Evolutionary conservation across 2,329 filamentous ascomycete genomes (phyloP), one percentile per base, ranked within the genome.

Genomic region (Westerdykella aurantiaca): DNA sequence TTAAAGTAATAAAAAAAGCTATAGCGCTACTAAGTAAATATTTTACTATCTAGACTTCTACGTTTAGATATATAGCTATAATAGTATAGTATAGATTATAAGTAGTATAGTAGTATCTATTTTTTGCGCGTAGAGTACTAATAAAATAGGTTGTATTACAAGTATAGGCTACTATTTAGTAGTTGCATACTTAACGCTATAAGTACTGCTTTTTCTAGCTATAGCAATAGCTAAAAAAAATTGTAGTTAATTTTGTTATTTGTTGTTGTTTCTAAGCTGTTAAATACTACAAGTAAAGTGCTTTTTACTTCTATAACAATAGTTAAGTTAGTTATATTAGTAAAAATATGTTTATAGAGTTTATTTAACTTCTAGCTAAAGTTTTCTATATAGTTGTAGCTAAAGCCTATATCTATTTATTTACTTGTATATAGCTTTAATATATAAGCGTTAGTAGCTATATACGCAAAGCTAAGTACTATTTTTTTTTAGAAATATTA

Each of bases 191-290:
- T 63, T 94, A 85, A 48, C 86, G 83, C 84, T 89, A 96, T 13
- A 89, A 81, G 70, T 83, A 89, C 51, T 89, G 88, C 0, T 89
- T 89, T 56, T 93, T 90, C 69, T 96, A 89, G 4, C 82, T 93
- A 69, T 93, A 98, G 68, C 93, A 98, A 71, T 93, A 98, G 62
- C 90, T 95, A 96, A 69, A 95, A 95, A 9, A 98, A 76, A 63
- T 98, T 98, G 69, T 98, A 93, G 65, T 97, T 98, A 60, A 90
- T 75, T 71, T 98, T 98, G 71, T 98, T 93, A 55, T 95, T 95
- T 21, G 89, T 95, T 0, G 91, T 97, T 1, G 93, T 97, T 41
- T 90, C 91, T 31, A 90, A 86, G n/a, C 93, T 91, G 65, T 97
- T 91, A 62, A 96, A 97, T 3, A 97, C 83, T 11, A 93, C 91